Conservation (phyloP, 495 filamentous ascomycete species). For the Xylaria acuta region DNA sequence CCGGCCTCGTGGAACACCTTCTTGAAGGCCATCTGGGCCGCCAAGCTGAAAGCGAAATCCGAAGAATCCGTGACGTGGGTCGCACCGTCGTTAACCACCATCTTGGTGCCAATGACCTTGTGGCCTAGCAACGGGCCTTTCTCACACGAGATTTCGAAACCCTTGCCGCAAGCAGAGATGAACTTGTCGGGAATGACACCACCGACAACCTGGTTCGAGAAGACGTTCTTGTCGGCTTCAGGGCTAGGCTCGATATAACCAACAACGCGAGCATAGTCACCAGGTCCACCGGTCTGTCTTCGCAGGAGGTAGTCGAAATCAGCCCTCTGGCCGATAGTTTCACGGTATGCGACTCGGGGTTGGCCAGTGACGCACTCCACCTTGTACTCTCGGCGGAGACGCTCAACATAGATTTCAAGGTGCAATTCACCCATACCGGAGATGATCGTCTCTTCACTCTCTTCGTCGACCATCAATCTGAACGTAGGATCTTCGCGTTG, state of each 20-base stretch:
- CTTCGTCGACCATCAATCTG: conserved; percentile 87
- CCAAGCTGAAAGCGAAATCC: conserved; percentile 97
- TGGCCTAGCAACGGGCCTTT: conserved; percentile 94
- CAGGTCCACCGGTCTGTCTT: conserved; percentile 95
- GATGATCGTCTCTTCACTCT: conserved; percentile 95
- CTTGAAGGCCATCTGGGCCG: conserved; percentile 95
- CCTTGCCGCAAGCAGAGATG: conserved; percentile 94
- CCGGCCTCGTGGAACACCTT: conserved; percentile 84
- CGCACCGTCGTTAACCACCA: conserved; percentile 96
- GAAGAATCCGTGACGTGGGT: conserved; percentile 98
- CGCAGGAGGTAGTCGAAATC: conserved; percentile 93
- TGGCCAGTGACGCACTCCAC: conserved; percentile 95
- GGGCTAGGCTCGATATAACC: conserved; percentile 91
- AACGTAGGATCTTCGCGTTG: conserved; percentile 99
- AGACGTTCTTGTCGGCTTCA: conserved; percentile 75
- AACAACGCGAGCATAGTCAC: conserved; percentile 92
- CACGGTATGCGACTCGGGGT: conserved; percentile 96
- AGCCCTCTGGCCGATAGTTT: conserved; percentile 80
- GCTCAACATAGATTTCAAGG: conserved; percentile 96
- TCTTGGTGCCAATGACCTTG: conserved; percentile 83
- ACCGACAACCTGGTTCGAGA: conserved; percentile 85
- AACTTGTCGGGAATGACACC: conserved; percentile 96
- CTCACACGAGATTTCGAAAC: conserved; percentile 82
- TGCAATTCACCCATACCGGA: conserved; percentile 99
- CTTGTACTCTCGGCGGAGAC: conserved; percentile 96